phyloP scores from a whole-genome alignment of 495 filamentous ascomycete species.

The Cercophora newfieldiana region DNA sequence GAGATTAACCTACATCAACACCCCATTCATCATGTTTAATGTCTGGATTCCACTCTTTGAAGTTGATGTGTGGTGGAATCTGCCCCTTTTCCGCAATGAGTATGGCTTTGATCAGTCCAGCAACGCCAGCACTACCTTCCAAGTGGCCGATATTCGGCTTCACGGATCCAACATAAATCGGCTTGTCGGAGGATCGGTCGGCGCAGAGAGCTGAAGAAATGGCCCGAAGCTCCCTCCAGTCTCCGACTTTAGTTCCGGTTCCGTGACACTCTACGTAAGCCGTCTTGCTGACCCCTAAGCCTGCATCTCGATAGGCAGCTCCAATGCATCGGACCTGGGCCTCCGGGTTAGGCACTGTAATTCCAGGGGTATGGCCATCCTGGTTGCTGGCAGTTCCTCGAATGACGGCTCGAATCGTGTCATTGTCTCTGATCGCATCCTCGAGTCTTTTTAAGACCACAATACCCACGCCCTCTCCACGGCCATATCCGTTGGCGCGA shows the following conservation, averaged over 20 bases:
- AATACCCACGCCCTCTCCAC: constrained; percentile 58
- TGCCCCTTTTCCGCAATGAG: constrained; percentile 50
- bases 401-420: constrained; percentile 61
- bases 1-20: constrained; percentile 20
- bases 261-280: constrained; percentile 50
- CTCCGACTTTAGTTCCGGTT: constrained; percentile 21
- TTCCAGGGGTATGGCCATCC: constrained; percentile 50
- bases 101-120: constrained; percentile 53
- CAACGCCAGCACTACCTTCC: constrained; percentile 53
- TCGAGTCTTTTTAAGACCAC: constrained; percentile 55
- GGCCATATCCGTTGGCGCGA: constrained; percentile 59
- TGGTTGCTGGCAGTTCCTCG: constrained; percentile 54
- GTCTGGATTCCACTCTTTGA: constrained; percentile 50
- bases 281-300: constrained; percentile 43
- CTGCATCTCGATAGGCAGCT: constrained; percentile 46
- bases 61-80: constrained; percentile 44
- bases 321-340: constrained; percentile 55
- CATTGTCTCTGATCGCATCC: constrained; percentile 48
- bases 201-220: constrained; percentile 42
- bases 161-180: constrained; percentile 53
- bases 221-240: constrained; percentile 37
- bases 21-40: constrained; percentile 28
- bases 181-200: constrained; percentile 28
- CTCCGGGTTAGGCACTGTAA: constrained; percentile 52
- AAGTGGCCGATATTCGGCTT: constrained; percentile 59